These are phyloP conservation scores for Blechomonas ayalai DNA, from an alignment of 208 protist genomes.

Conservation along the genomic window DNA sequence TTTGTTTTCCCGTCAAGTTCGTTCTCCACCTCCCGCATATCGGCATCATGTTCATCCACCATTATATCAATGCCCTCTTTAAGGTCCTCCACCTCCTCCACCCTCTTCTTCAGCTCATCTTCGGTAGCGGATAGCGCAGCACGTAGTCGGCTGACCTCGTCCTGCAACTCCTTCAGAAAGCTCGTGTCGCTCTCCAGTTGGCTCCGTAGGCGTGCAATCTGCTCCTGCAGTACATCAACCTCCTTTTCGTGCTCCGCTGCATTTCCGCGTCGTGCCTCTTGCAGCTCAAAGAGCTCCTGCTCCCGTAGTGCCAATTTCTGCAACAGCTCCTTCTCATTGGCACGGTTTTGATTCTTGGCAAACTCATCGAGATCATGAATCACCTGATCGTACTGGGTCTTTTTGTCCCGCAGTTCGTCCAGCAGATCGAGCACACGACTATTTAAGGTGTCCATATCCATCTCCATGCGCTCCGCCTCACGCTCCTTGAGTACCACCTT, in stretches of 20 bases:
- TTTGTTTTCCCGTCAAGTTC: constrained; percentile 45
- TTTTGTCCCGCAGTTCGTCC: constrained; percentile 48
- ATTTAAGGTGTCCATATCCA: constrained; percentile 32
- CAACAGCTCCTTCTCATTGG: constrained; percentile 51
- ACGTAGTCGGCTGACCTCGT: constrained; percentile 28
- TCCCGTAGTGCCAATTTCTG: constrained; percentile 48
- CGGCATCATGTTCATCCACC: constrained; percentile 47
- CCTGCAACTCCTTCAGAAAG: constrained; percentile 21
- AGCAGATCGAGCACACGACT: constrained; percentile 33
- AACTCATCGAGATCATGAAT: constrained; percentile 67
- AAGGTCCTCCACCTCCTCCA: constrained; percentile 36
- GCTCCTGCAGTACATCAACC: constrained; percentile 46
- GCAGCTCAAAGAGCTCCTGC: constrained; percentile 59
- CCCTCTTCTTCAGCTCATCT: constrained; percentile 25
- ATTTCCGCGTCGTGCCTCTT: constrained; percentile 47
- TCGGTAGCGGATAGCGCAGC: constrained; percentile 27
- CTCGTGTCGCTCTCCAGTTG: constrained; percentile 32
- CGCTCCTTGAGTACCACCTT: constrained; percentile 4
- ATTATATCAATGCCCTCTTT: constrained; percentile 41
- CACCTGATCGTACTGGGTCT: constrained; percentile 44
- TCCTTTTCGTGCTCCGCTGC: constrained; percentile 46
- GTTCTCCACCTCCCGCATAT: constrained; percentile 42
- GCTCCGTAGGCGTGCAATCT: constrained; percentile 39
- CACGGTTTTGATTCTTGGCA: constrained; percentile 27
- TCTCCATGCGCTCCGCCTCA: constrained; percentile 15